Evolutionary conservation across 1,284 basidiomycete species (phyloP).

Genomic region (Cystobasidiaceae sp.): DNA sequence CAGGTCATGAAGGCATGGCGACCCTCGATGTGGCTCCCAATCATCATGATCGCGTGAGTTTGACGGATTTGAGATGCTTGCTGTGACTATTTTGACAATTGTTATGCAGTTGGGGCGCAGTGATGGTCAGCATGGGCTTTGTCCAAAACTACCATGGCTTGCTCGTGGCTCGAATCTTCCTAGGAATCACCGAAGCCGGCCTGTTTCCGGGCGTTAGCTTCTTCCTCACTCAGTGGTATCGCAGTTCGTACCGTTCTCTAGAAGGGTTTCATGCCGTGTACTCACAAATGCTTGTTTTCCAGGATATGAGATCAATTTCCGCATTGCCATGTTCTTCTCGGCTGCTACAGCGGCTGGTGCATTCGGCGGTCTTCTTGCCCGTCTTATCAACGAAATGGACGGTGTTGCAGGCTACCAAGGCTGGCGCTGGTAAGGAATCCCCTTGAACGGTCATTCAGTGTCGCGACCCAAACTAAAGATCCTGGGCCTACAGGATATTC

Average conservation of each 20-base stretch:
- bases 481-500: constrained; percentile 9
- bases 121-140: constrained; percentile 59
- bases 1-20: constrained; percentile 60
- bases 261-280: too few species aligned
- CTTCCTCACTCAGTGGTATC: constrained; percentile 37
- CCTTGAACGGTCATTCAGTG: neutral
- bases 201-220: constrained; percentile 30
- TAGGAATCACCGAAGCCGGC: constrained; percentile 42
- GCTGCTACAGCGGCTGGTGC: constrained; percentile 32
- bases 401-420: constrained; percentile 45
- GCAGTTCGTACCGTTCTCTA: too few species aligned
- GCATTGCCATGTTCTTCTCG: constrained; percentile 62
- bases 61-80: constrained; percentile 53
- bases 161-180: constrained; percentile 46
- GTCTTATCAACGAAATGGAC: constrained; percentile 48
- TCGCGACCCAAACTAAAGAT: neutral
- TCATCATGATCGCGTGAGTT: constrained; percentile 51
- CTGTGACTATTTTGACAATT: neutral
- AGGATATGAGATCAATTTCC: constrained; percentile 56
- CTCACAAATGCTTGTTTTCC: too few species aligned
- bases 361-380: constrained; percentile 47
- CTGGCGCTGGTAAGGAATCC: constrained; percentile 39
- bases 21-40: constrained; percentile 60
- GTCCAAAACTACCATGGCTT: constrained; percentile 58
- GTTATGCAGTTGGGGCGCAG: constrained; percentile 58